Evolutionary conservation across 2,329 filamentous ascomycete genomes (phyloP), one percentile per base, ranked within the genome.

Genomic region (Aspergillus piperis): DNA sequence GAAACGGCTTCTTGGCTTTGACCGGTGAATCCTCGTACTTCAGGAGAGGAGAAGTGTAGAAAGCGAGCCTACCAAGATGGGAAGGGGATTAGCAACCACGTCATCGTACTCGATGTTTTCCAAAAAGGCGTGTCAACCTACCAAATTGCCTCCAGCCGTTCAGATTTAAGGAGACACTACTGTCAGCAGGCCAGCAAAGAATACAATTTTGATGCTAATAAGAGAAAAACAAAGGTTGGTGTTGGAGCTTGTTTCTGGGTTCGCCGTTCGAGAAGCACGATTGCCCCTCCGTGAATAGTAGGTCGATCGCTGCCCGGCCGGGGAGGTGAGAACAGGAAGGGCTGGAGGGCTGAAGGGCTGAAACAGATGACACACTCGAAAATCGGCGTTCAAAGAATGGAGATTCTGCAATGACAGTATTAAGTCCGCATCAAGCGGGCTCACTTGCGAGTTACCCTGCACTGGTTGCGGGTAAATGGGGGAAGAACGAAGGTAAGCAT

Each of bases 371-470:
- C 38, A 54, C 54, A 38, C 23, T 42, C 49, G 53, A 54, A 32
- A 52, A 57, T 25, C 6, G 56, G 17, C 27, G 53, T 58, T 25
- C 58, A 58, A 54, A 36, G 11, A 42, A 54, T 52, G 54, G 49
- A 39, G 36, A 47, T 55, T 60, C 57, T 61, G 58, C 58, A 38
- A 59, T 41, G 56, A 57, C 44, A 60, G 53, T 44, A 51, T 53
- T 50, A 49, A 60, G 49, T 62, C 59, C 60, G 62, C 63, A 52
- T 63, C 66, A 65, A 53, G 51, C 54, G 56, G 62, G 62, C 56
- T 65, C 61, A 64, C 53, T 62, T 52, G 61, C 44, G 54, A 62
- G 57, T 56, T 66, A 48, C 64, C 62, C 55, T 64, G 58, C 47
- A 60, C 54, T 60, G 59, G 56, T 50, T 62, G 57, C 60, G 62